Base-by-base conservation (phyloP, 768 basidiomycete species). In the Rhodocollybia butyracea region DNA sequence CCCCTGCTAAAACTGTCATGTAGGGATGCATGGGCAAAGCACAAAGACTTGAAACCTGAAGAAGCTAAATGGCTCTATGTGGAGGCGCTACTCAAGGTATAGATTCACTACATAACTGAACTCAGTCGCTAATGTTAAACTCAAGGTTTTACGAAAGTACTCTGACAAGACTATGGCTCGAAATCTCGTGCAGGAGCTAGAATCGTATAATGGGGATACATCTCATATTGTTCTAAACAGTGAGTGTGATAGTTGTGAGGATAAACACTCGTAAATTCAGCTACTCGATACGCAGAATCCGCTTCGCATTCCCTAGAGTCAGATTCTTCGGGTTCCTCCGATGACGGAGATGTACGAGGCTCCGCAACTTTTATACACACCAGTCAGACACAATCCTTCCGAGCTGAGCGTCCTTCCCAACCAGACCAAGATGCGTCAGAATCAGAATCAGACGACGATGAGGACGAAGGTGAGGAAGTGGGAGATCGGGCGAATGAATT, bases 21-120 rank as follows among this genome's bases (percentile, higher is more conserved):
- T 51, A 94, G 93, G 92, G 94, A 95, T 73, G 91, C 91, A 41
- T 98, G 95, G 95, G 87, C 89, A 45, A 96, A 94, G 67, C 92
- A 95, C 66, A 88, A 85, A 61, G 92, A 94, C 59, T 66, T 94
- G 38, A 83, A 87, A 59, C 66, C 80, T 22, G 79, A 79, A 51
- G 89, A 95, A 64, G 94, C 95, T 2, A 95, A 93, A 71, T 86
- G 86, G 80, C 69, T 87, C 17, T 98, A 98, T 71, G 92, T 96
- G 2, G 90, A 93, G 53, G 88, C 91, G 10, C 68, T 98, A 41
- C 69, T 95, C 38, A 91, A 90, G 79, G 94, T 89, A 59, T 24
- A 12, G 36, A 21, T 17, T 26, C 47, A 27, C 26, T 17, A 21
- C 34, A 17, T 12, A 46, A 13, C 51, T 15, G 34, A 31, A 26